Conservation (phyloP, 257 asterid species). For the Gardenia jasminoides region DNA sequence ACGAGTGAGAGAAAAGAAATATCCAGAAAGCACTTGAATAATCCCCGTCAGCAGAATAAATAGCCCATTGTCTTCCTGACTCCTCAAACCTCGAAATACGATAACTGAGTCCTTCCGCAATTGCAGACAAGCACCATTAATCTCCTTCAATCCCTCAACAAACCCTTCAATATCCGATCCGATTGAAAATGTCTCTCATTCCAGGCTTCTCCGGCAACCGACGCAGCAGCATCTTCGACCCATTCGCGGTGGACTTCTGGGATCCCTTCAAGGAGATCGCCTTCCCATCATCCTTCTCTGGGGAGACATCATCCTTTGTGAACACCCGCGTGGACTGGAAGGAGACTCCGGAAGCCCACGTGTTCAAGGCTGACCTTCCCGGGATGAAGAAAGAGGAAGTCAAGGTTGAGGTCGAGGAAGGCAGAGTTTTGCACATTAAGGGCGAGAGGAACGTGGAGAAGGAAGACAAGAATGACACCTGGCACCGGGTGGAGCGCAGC, state of each 20-base stretch:
- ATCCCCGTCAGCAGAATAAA: no score
- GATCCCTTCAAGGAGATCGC: conserved; percentile 10
- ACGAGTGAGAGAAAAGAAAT: no score
- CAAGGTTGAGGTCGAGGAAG: conserved; percentile 24
- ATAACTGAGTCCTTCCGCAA: no score
- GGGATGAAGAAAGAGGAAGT: conserved; percentile 24
- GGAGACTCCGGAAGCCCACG: conserved; percentile 19
- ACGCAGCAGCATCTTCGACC: conserved; percentile 17
- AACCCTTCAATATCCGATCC: no score
- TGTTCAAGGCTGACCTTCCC: conserved; percentile 16
- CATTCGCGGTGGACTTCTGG: conserved; percentile 14
- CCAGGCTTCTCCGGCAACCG: conserved; percentile 10
- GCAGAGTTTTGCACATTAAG: conserved; percentile 20
- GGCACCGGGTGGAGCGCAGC: conserved; percentile 17
- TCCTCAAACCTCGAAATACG: no score
- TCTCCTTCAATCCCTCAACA: no score
- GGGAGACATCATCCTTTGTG: neutral
- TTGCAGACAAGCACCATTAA: no score
- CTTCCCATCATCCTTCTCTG: neutral
- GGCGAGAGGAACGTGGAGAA: conserved; percentile 26
- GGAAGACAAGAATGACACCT: conserved; percentile 21
- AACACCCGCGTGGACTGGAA: conserved; percentile 17
- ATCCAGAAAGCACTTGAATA: no score
- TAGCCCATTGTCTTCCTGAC: no score
- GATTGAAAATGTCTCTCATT: conserved; percentile 11